These are phyloP conservation scores for Herpetomonas samuelpessoai DNA, from an alignment of 208 protist genomes.

Conservation along the genomic window DNA sequence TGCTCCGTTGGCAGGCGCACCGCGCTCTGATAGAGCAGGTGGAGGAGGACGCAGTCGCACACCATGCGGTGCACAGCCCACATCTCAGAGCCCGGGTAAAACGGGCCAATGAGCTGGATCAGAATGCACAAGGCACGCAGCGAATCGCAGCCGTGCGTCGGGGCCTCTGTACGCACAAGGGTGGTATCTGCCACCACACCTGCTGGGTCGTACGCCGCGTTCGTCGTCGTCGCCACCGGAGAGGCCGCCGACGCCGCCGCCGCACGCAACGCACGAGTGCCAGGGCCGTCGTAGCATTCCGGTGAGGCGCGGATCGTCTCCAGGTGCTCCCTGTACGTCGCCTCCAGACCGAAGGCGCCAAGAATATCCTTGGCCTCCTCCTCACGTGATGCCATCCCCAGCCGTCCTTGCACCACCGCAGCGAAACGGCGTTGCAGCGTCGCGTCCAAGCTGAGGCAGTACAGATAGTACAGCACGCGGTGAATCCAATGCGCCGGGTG, in stretches of 20 bases:
- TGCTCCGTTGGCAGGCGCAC: slow-evolving; percentile 1
- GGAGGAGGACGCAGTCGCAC: slow-evolving; percentile 55
- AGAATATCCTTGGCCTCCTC: slow-evolving; percentile 21
- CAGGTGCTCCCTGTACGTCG: slow-evolving; percentile 18
- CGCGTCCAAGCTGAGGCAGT: slow-evolving; percentile 42
- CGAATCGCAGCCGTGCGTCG: slow-evolving; percentile 37
- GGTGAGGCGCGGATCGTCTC: too few species aligned
- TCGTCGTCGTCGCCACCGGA: neutral
- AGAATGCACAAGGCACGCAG: slow-evolving; percentile 48
- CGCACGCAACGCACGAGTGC: too few species aligned
- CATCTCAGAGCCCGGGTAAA: slow-evolving; percentile 78
- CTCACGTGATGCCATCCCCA: neutral
- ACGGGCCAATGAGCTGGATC: slow-evolving; percentile 54
- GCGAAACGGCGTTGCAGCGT: slow-evolving; percentile 21
- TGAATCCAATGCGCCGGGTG: slow-evolving; percentile 75
- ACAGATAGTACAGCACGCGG: slow-evolving; percentile 65
- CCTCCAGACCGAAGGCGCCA: slow-evolving; percentile 15
- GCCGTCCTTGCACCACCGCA: neutral
- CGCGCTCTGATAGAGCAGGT: slow-evolving; percentile 26
- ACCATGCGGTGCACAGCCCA: slow-evolving; percentile 76
- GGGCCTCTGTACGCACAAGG: slow-evolving; percentile 8
- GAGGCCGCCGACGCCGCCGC: too few species aligned
- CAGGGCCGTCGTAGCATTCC: too few species aligned
- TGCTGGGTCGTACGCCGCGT: neutral
- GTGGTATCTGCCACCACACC: slow-evolving; percentile 7